Conservation (phyloP, 2,329 filamentous ascomycete species). For the Clarireedia monteithiana region DNA sequence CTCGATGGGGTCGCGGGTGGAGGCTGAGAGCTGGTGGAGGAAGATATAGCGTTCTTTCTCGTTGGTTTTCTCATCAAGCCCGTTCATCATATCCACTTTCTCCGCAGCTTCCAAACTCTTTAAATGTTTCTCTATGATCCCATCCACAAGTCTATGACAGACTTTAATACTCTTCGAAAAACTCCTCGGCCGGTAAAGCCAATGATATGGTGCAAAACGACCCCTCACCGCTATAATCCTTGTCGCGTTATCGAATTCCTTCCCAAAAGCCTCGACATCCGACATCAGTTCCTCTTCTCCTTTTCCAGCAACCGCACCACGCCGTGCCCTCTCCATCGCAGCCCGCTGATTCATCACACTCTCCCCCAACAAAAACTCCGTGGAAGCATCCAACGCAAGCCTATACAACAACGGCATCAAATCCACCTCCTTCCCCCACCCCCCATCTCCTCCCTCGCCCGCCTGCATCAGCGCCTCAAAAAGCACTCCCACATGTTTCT, state of each 20-base stretch:
- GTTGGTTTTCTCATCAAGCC: too few species aligned
- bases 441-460: constrained; percentile 40
- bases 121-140: constrained; percentile 35
- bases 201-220: constrained; percentile 12
- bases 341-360: constrained; percentile 37
- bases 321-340: not conserved
- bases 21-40: constrained; percentile 46
- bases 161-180: constrained; percentile 21
- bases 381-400: constrained; percentile 46
- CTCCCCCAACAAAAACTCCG: constrained; percentile 47
- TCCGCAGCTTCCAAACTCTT: constrained; percentile 19
- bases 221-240: constrained; percentile 12
- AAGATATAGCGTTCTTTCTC: constrained; percentile 36
- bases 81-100: constrained; percentile 16
- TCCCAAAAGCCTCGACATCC: constrained; percentile 1
- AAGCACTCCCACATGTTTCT: constrained; percentile 55
- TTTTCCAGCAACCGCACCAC: constrained; percentile 7
- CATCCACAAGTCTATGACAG: constrained; percentile 39
- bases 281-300: not conserved
- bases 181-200: constrained; percentile 27
- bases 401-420: constrained; percentile 56
- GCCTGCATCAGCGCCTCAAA: constrained; percentile 48
- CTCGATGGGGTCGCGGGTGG: constrained; percentile 36
- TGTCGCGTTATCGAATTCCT: constrained; percentile 41
- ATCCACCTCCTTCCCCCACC: constrained; percentile 39